phyloP scores from a whole-genome alignment of 192 early-diverging fungal genomes.

The Mortierella claussenii region DNA sequence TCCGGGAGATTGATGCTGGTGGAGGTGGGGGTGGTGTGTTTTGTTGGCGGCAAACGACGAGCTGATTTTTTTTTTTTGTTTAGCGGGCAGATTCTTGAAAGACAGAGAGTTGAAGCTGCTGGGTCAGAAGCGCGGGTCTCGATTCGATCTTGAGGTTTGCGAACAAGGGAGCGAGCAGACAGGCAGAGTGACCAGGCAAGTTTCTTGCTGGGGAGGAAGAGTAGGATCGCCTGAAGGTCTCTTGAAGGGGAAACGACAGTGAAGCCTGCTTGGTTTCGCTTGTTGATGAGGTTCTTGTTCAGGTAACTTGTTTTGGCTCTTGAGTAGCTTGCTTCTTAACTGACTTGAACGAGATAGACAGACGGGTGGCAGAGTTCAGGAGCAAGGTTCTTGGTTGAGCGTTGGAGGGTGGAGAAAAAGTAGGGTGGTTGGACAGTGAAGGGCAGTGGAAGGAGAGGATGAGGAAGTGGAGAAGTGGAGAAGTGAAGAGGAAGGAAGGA shows the following conservation, averaged over 20 bases:
- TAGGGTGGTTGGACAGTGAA: conserved; percentile 1
- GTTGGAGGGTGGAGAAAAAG: neutral
- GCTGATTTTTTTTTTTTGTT: neutral
- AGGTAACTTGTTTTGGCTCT: neutral
- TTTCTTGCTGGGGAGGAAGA: neutral
- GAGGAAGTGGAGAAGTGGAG: conserved; percentile 2
- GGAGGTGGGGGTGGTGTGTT: too few relatives aligned
- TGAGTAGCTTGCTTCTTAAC: neutral
- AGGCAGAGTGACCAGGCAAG: neutral
- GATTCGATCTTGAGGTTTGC: conserved; percentile 8
- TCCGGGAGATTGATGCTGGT: neutral
- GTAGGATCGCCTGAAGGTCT: neutral
- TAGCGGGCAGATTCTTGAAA: neutral
- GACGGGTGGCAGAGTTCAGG: too few relatives aligned
- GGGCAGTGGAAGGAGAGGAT: neutral
- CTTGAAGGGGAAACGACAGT: too few relatives aligned
- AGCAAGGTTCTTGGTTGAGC: neutral
- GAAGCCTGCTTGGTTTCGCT: too few relatives aligned
- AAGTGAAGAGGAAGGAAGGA: conserved; percentile 2
- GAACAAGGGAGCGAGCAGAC: neutral
- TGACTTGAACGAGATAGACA: neutral
- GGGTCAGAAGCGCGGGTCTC: neutral
- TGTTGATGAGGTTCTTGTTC: too few relatives aligned
- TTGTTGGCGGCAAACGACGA: too few relatives aligned
- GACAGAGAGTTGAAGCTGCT: neutral